phyloP scores from a whole-genome alignment of 805 yeast genomes.

The Zygosaccharomyces bisporus region DNA sequence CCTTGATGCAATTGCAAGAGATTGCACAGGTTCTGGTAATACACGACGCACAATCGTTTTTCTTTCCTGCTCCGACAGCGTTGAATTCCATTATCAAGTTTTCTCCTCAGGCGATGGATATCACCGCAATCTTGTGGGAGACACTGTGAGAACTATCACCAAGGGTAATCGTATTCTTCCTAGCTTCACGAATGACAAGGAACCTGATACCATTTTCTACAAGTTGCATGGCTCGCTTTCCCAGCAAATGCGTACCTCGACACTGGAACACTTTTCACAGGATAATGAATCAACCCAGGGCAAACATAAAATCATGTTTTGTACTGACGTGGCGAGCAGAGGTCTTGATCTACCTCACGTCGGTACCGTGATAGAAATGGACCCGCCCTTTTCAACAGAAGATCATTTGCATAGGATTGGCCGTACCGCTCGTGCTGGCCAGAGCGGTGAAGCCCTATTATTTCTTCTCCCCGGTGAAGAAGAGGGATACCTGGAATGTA shows the following conservation, averaged over 20 bases:
- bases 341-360: conserved; percentile 91
- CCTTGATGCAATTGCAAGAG: conserved; percentile 47
- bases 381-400: conserved; percentile 90
- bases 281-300: conserved; percentile 40
- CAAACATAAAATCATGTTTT: conserved; percentile 66
- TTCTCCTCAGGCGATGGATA: conserved; percentile 55
- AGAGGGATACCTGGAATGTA: conserved; percentile 71
- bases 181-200: conserved; percentile 34
- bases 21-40: conserved; percentile 28
- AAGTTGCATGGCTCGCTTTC: conserved; percentile 89
- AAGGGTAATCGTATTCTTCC: conserved; percentile 33
- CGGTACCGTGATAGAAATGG: conserved; percentile 83
- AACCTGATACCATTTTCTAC: conserved; percentile 46
- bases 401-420: conserved; percentile 97
- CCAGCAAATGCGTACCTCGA: conserved; percentile 77
- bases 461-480: conserved; percentile 87
- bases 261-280: conserved; percentile 58
- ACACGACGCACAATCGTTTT: conserved; percentile 69
- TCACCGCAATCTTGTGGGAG: conserved; percentile 35
- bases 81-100: conserved; percentile 81
- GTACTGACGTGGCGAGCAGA: conserved; percentile 97
- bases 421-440: conserved; percentile 97
- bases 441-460: conserved; percentile 68
- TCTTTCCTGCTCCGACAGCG: conserved; percentile 94
- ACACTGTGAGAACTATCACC: conserved; percentile 33